Conservation (phyloP, 768 basidiomycete genomes). For the Cytidiella melzeri region DNA sequence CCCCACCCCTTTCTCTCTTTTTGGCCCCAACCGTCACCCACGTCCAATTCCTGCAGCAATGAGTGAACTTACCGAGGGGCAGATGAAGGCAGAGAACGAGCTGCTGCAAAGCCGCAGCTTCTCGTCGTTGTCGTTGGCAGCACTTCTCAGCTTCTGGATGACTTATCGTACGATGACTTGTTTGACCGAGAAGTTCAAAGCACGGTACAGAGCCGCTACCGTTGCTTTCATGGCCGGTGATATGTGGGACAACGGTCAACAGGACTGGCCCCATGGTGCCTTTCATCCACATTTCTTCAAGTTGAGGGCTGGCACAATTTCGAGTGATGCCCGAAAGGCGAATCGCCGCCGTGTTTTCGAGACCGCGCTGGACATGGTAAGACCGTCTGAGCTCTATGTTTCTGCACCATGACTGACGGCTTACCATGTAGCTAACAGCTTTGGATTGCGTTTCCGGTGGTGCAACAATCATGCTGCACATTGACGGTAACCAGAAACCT, state of each 20-base stretch:
- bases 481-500: not conserved
- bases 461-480: not conserved
- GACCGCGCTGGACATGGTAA: not conserved
- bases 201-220: not conserved
- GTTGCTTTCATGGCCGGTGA: not conserved
- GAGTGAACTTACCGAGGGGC: too few species aligned
- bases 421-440: not conserved
- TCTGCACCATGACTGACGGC: not conserved
- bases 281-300: not conserved
- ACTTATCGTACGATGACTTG: too few species aligned
- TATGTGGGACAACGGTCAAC: not conserved
- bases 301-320: not conserved
- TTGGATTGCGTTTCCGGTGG: not conserved
- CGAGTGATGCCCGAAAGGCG: not conserved
- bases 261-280: not conserved
- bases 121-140: too few species aligned
- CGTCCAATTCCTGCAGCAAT: too few species aligned
- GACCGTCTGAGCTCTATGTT: not conserved
- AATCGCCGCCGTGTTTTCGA: not conserved
- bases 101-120: too few species aligned
- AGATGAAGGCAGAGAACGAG: too few species aligned
- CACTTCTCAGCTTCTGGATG: too few species aligned
- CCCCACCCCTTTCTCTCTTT: too few species aligned
- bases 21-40: too few species aligned
- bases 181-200: too few species aligned